Base-by-base conservation (phyloP, 768 basidiomycete genomes). In the Cubamyces lactineus region DNA sequence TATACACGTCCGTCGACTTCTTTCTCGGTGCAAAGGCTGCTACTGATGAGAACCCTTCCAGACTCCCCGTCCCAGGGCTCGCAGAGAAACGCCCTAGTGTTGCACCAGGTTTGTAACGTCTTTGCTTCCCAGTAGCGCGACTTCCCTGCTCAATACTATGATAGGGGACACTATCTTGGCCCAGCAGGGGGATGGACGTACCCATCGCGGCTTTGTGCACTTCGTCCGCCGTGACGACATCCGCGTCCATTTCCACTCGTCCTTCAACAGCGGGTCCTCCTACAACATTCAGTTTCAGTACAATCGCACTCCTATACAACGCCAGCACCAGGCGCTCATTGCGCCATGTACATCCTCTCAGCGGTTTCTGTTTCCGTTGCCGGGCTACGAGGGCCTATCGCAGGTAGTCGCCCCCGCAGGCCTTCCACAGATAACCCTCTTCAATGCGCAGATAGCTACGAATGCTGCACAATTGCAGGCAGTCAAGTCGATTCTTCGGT, bases 71-170 rank as follows among this genome's bases (percentile, higher is more conserved):
- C 9, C 76, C 82, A 34, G 85, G 85, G 5, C 73, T 86, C 1
- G 83, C 82, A 2, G 84, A 86, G 71, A 82, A 82, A 51, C 76
- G 85, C 3, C 86, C 85, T 0, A 84, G 82, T 21, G 83, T 87
- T 16, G 75, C 86, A 17, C 77, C 84, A 17, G 86, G 85, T 53
- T 13, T 11, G 47, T 49, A 9, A 50, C 59, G 15, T 65, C 66
- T 26, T 51, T 34, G 28, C 54, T n/a, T 5, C 23, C 19, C 16
- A 19, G 4, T 13, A 4, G 13, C 1, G 13, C 26, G 12, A 17
- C 17, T 17, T 17, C n/a, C 62, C 69, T 26, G 71, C 34, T 34
- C 5, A 34, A 34, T 34, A 23, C 68, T 65, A 16, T 77, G 74
- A 9, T 54, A 73, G 76, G 75, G 8, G 76, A 76, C 58, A 61